Base-by-base conservation (phyloP, 2,329 filamentous ascomycete genomes). In the Orbilia oligospora region DNA sequence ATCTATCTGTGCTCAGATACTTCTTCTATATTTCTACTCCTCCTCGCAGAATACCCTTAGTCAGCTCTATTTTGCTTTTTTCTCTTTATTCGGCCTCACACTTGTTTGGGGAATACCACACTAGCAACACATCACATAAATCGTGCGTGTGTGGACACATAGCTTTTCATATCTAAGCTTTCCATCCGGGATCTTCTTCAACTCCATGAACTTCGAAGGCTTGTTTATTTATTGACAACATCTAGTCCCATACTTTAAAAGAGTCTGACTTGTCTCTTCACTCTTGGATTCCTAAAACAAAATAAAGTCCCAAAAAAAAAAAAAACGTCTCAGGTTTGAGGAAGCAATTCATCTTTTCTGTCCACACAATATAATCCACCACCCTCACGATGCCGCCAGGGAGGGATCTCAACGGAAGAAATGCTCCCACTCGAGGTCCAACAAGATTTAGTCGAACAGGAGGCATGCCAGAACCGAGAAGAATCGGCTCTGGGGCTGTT, bases 51-150 rank as follows among this genome's bases (percentile, higher is more conserved):
- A 53, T 53, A 3, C 27, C 27, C 27, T 30, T 30, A 30, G 6
- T 30, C 3, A 6, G 27, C 27, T 30, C 24, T 12, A 20, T 18
- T 10, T 24, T 55, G 14, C 24, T 55, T n/a, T 33, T 30, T 18
- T 2, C 30, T 5, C 22, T 14, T 53, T 53, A 30, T 53, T 12
- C 51, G 14, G 10, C 16, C 14, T 30, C 6, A 14, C 33, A 9
- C 22, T 30, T 55, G 51, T 33, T 55, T 55, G 51, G 51, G 51
- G 24, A 55, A 55, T 55, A 55, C 51, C 51, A 55, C 51, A 33
- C 10, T 14, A 33, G 22, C 51, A 55, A 55, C 27, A 33, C 51
- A 55, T 55, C 24, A 24, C 36, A 38, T 4, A 30, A n/a, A n/a
- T n/a, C n/a, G n/a, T 38, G 6, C 36, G 12, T 2, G 36, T 38